Conservation (phyloP, 2,329 filamentous ascomycete genomes). For the Cladobotryum protrusum region DNA sequence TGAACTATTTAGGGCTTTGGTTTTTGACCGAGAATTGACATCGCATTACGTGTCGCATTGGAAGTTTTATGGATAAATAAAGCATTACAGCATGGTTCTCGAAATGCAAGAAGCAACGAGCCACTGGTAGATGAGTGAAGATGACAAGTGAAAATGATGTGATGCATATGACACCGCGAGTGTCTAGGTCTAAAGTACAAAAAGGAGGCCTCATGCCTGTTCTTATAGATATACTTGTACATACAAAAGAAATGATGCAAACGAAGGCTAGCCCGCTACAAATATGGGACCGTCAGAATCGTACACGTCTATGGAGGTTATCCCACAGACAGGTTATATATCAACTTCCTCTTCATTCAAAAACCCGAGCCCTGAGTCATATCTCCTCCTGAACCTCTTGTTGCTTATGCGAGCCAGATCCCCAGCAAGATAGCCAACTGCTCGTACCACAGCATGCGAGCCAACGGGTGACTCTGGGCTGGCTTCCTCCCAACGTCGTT, state of each 20-base stretch:
- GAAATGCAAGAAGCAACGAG: background rate
- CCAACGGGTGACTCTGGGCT: background rate
- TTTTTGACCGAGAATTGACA: conserved; percentile 35
- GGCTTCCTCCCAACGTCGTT: too few relatives aligned
- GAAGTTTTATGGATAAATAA: conserved; percentile 38
- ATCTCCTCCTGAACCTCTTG: conserved; percentile 38
- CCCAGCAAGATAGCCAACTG: conserved; percentile 19
- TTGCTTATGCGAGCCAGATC: conserved; percentile 26
- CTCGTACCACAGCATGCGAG: conserved; percentile 1
- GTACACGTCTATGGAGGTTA: background rate
- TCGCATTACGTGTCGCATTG: conserved; percentile 41
- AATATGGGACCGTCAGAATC: background rate
- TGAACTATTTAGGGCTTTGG: conserved; percentile 45
- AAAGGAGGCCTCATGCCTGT: background rate
- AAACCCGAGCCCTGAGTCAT: conserved; percentile 51
- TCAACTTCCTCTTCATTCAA: conserved; percentile 47
- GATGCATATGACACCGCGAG: too few relatives aligned
- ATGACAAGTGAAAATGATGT: background rate
- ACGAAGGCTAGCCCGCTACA: conserved; percentile 1
- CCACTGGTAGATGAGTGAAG: background rate
- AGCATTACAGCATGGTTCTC: conserved; percentile 1
- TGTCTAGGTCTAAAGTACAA: too few relatives aligned
- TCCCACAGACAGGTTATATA: conserved; percentile 15
- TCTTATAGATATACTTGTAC: background rate
- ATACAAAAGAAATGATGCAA: conserved; percentile 6